These are phyloP conservation scores for Dioscorea zingiberensis DNA, from an alignment of 106 monocot genomes.

Conservation along the genomic window DNA sequence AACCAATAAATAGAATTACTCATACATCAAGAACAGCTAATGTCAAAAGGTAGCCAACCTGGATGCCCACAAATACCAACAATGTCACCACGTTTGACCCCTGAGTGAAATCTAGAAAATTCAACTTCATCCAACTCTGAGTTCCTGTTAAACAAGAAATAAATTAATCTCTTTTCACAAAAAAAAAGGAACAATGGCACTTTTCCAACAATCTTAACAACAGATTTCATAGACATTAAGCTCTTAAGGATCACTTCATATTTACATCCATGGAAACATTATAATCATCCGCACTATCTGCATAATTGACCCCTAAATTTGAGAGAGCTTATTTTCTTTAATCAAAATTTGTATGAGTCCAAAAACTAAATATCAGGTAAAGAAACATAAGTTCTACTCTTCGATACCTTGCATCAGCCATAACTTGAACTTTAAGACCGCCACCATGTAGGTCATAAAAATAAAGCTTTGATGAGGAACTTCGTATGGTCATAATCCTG, in stretches of 20 bases:
- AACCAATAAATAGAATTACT: no score
- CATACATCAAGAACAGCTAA: no score
- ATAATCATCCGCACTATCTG: no score
- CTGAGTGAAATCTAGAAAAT: constrained; percentile 61
- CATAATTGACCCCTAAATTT: no score
- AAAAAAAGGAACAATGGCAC: neutral
- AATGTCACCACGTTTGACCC: constrained; percentile 92
- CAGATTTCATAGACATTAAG: no score
- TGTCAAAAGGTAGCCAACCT: constrained; percentile 43
- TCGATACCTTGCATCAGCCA: constrained; percentile 86
- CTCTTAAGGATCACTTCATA: no score
- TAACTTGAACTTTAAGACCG: constrained; percentile 83
- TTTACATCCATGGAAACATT: no score
- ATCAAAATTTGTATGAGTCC: no score
- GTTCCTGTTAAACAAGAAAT: constrained; percentile 38
- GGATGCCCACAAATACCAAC: constrained; percentile 95
- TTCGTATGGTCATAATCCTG: constrained; percentile 84
- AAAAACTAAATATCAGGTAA: neutral
- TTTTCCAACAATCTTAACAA: no score
- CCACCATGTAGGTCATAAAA: constrained; percentile 80
- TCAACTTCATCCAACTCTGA: constrained; percentile 75
- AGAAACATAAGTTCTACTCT: neutral
- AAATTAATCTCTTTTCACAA: neutral
- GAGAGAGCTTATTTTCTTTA: no score
- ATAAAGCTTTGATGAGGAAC: constrained; percentile 74